Conservation (phyloP, 2,329 filamentous ascomycete genomes). For the Fusarium metavorans region DNA sequence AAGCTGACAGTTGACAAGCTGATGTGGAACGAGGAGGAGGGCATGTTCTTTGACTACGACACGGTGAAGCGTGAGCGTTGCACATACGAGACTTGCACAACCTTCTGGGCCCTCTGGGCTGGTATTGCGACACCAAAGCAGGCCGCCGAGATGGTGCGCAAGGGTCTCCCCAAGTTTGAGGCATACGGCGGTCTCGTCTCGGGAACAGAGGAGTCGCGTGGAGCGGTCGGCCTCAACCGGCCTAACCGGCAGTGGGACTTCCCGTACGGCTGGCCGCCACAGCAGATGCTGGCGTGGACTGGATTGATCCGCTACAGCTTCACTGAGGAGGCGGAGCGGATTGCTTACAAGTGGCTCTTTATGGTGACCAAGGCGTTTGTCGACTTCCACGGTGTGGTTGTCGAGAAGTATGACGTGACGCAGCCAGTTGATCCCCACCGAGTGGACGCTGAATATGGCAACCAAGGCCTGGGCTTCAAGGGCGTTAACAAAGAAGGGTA, state of each 20-base stretch:
- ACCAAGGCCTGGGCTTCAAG: conserved; percentile 95
- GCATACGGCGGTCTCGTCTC: conserved; percentile 88
- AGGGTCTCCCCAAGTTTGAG: conserved; percentile 89
- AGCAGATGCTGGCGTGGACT: conserved; percentile 98
- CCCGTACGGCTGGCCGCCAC: conserved; percentile 97
- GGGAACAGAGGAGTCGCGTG: conserved; percentile 90
- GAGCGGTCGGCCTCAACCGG: conserved; percentile 80
- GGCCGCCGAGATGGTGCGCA: conserved; percentile 83
- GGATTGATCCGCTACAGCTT: conserved; percentile 93
- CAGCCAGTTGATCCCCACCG: conserved; percentile 89
- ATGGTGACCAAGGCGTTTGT: conserved; percentile 99
- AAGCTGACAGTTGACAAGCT: conserved; percentile 91
- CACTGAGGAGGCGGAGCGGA: conserved; percentile 85
- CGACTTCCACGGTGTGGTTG: conserved; percentile 97
- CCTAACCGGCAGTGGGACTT: conserved; percentile 99
- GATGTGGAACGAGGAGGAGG: conserved; percentile 90
- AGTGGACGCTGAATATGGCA: conserved; percentile 97
- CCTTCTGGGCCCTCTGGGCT: conserved; percentile 98
- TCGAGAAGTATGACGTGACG: conserved; percentile 99
- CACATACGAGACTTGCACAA: conserved; percentile 90
- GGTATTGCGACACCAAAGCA: conserved; percentile 87
- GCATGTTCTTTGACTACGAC: conserved; percentile 99
- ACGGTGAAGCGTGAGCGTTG: conserved; percentile 84
- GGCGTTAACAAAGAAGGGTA: conserved; percentile 96
- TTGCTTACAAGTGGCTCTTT: conserved; percentile 96